These are phyloP conservation scores for Dorcoceras hygrometricum DNA, from an alignment of 257 asterid genomes.

Conservation along the genomic window DNA sequence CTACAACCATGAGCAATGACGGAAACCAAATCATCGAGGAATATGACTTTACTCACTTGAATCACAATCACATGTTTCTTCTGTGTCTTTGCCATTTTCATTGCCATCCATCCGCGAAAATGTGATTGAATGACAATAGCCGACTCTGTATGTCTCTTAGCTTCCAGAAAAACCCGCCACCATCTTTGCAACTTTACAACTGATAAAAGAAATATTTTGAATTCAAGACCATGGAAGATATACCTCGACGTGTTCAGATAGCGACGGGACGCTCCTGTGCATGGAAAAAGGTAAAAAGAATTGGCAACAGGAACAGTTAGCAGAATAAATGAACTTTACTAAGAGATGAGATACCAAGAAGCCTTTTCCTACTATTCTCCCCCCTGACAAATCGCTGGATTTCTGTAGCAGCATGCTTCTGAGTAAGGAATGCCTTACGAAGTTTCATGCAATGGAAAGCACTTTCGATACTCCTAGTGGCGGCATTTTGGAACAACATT, in stretches of 20 bases:
- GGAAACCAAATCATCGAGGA: slow-evolving; percentile 3
- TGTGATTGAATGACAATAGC: slow-evolving; percentile 67
- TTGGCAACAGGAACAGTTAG: slow-evolving; percentile 14
- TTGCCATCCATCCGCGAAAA: slow-evolving; percentile 63
- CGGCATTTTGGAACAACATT: slow-evolving; percentile 46
- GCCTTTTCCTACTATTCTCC: slow-evolving; percentile 58
- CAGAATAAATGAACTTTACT: background rate
- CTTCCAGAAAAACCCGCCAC: slow-evolving; percentile 60
- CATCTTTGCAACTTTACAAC: slow-evolving; percentile 75
- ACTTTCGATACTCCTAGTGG: slow-evolving; percentile 59
- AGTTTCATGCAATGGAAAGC: slow-evolving; percentile 51
- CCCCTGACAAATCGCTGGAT: slow-evolving; percentile 75
- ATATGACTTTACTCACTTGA: slow-evolving; percentile 48
- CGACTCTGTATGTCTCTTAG: slow-evolving; percentile 37
- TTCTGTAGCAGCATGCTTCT: slow-evolving; percentile 48
- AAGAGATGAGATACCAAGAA: slow-evolving; percentile 43
- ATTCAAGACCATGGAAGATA: slow-evolving; percentile 36
- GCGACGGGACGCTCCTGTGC: slow-evolving; percentile 49
- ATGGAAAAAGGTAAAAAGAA: slow-evolving; percentile 6
- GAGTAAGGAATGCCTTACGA: slow-evolving; percentile 36
- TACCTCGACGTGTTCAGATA: slow-evolving; percentile 28
- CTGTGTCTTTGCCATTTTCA: slow-evolving; percentile 41
- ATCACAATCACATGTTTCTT: slow-evolving; percentile 48
- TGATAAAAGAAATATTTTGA: slow-evolving; percentile 43
- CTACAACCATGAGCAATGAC: slow-evolving; percentile 14